A percentile compares a stretch with the other conserved stretches of the same genome.
These are phyloP conservation scores for button mushroom (Agaricus bisporus) DNA, from an alignment of 768 basidiomycete species.

Conservation along the genomic window DNA sequence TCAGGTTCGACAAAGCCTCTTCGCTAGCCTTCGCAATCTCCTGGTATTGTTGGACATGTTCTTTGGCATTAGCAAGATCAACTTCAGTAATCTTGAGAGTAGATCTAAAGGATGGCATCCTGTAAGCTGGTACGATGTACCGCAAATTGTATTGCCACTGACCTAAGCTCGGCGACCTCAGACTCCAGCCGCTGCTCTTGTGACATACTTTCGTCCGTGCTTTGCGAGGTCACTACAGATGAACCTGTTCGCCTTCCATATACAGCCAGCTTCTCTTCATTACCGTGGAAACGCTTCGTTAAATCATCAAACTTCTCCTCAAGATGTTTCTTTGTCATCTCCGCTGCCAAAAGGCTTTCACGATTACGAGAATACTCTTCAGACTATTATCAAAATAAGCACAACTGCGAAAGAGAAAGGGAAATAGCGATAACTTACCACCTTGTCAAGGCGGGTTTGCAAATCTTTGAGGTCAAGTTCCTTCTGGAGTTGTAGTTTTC, in stretches of 20 bases:
- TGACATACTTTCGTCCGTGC: conserved; percentile 39
- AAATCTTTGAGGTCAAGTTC: conserved; percentile 77
- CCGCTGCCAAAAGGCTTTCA: conserved; percentile 63
- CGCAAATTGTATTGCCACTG: conserved; percentile 14
- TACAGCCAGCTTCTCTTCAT: conserved; percentile 79
- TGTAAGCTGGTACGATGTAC: background rate
- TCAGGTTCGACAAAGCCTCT: conserved; percentile 63
- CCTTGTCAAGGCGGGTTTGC: conserved; percentile 64
- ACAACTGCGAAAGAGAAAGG: conserved; percentile 2
- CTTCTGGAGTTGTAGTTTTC: conserved; percentile 73
- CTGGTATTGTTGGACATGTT: conserved; percentile 79
- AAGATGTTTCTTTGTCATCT: conserved; percentile 75
- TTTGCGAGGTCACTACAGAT: conserved; percentile 25
- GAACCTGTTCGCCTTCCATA: conserved; percentile 63
- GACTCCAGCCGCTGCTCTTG: conserved; percentile 77
- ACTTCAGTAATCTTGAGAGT: conserved; percentile 73
- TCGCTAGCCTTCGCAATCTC: conserved; percentile 83
- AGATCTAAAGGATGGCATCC: conserved; percentile 35
- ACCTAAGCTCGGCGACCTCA: conserved; percentile 85
- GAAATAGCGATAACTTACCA: conserved; percentile 36
- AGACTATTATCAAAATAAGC: conserved; percentile 31
- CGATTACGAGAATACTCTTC: conserved; percentile 64
- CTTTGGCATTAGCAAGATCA: conserved; percentile 64
- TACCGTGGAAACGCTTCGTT: conserved; percentile 59
- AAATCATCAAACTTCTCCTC: conserved; percentile 67